Evolutionary conservation across 139 green algal genomes (phyloP), one percentile per base, ranked within the genome.

Genomic region (Chloropicon primus): DNA sequence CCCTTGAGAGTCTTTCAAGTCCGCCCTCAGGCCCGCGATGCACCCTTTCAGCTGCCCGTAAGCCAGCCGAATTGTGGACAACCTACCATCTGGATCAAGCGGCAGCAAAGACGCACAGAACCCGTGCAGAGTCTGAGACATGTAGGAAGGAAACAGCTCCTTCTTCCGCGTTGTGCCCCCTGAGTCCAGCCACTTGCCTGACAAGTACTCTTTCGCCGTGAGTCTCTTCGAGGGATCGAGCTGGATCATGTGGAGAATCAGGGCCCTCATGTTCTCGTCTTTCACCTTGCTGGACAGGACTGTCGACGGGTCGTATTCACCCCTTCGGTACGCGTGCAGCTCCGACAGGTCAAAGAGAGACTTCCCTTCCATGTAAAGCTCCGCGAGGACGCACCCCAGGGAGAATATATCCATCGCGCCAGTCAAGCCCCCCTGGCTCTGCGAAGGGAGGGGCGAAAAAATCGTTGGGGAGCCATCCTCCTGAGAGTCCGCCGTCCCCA

Each of bases 161-260:
- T 23, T 53, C 2, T 41, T 5, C 26, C 21, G 71, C 71, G 3
- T 5, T 21, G 3, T 21, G 71, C 23, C 71, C 24, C 23, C 53
- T 22, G 21, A 22, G 21, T 21, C 41, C 41, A 62, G 5, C 41
- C 41, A 62, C 41, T 62, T 17, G 41, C 17, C 17, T 62, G 41
- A 62, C 21, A 98, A 83, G 86, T 96, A 97, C 24, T 85, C 85
- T 0, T 75, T 74, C 0, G 89, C 90, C 17, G 73, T 79, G 77
- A 90, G 90, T 21, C 93, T 84, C 1, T 82, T 72, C 22, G 27
- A 78, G 74, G 94, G 93, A 76, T 94, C 85, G 1, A 88, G 78
- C 82, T 95, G 89, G 22, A 94, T 89, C 94, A 98, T 98, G 85
- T 96, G 88, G 76, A 88, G 71, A 1, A 98, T 82, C 72, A 98